phyloP scores from a whole-genome alignment of 352 stramenopile genomes.

The Pythium myriotylum region DNA sequence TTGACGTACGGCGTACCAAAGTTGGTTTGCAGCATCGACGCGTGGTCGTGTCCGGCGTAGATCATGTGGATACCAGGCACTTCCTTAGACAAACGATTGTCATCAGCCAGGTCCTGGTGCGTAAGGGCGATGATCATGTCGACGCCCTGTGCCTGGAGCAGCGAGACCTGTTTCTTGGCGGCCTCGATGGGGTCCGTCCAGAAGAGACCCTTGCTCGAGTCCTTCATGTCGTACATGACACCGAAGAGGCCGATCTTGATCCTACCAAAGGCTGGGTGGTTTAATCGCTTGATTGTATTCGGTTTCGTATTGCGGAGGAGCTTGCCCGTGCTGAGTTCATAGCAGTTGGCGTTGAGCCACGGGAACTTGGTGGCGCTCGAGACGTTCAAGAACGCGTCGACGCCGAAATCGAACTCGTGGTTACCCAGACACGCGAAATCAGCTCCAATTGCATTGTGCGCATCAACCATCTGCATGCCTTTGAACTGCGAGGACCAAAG shows the following conservation, averaged over 20 bases:
- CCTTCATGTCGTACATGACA: slow-evolving; percentile 80
- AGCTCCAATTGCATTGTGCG: slow-evolving; percentile 66
- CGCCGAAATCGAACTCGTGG: slow-evolving; percentile 77
- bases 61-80: slow-evolving; percentile 63
- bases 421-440: slow-evolving; percentile 71
- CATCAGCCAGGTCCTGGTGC: slow-evolving; percentile 61
- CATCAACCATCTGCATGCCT: slow-evolving; percentile 72
- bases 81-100: slow-evolving; percentile 66
- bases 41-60: slow-evolving; percentile 70
- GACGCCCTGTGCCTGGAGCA: slow-evolving; percentile 39
- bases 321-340: no score
- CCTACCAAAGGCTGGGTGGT: slow-evolving; percentile 33
- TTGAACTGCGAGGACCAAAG: slow-evolving; percentile 78
- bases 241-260: slow-evolving; percentile 65
- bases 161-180: slow-evolving; percentile 45
- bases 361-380: no score
- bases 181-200: slow-evolving; percentile 62
- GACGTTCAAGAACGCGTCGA: slow-evolving; percentile 75
- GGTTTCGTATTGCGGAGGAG: slow-evolving; percentile 55
- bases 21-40: slow-evolving; percentile 65
- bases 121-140: slow-evolving; percentile 74
- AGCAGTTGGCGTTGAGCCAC: no score
- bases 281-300: slow-evolving; percentile 47
- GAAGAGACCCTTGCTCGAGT: no score
- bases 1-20: slow-evolving; percentile 73